Base-by-base conservation (phyloP, 1,284 basidiomycete species). In the Leccinum angustisporum region DNA sequence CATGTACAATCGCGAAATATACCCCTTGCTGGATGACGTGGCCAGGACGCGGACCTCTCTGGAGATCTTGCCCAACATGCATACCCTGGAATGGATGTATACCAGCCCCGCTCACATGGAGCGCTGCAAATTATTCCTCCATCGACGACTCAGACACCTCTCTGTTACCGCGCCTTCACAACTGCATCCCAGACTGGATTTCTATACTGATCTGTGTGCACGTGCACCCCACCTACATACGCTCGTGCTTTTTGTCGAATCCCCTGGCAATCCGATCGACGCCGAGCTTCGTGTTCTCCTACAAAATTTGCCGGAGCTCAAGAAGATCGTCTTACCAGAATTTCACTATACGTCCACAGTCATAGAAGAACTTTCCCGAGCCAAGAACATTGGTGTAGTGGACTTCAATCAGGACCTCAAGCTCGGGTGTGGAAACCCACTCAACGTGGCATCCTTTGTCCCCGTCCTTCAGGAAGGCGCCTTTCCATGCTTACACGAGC, bases 21-120 rank as follows among this genome's bases (percentile, higher is more conserved):
- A 3, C n/a, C 52, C 57, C 40, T 61, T 82, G 27, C 81, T 87
- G 64, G 81, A 85, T 67, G 81, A 82, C 57, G 76, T 88, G 10
- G 83, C 84, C 0, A 77, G 81, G 52, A 83, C 85, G 2, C 78
- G 86, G 4, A 80, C 81, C 0, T 76, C 75, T 5, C 67, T 84
- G 46, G 77, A 81, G 56, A 78, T 87, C 36, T 69, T 88, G 8
- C 86, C 86, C 5, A 83, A 82, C 66, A 75, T 86, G 61, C 80
- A 80, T 36, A 77, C 78, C 0, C 71, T 87, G 8, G 70, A 77
- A 2, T 83, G 80, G 80, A 61, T 72, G 33, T 70, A 72, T 5
- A 57, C 57, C 33, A 59, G 46, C 31, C 36, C 61, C 21, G 65
- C 67, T 1, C 67, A 71, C 13, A 68, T 76, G 62, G 74, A 78